Evolutionary conservation across 2,329 filamentous ascomycete species (phyloP), one percentile per base, ranked within the genome.

Genomic region (Ophioceras dolichostomum): DNA sequence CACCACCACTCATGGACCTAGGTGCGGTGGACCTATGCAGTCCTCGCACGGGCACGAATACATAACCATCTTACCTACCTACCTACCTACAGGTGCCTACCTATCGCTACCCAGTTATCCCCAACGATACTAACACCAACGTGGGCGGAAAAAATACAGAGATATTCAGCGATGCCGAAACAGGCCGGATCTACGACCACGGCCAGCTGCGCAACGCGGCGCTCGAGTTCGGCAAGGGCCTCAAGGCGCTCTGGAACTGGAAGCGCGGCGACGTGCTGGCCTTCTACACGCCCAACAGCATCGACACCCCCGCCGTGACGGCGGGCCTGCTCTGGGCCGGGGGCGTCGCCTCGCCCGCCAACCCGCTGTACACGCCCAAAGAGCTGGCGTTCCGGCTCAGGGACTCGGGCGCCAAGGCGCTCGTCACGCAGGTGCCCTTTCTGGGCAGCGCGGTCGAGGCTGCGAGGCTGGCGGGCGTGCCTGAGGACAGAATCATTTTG

Each of bases 281-380:
- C 10, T 67, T 94, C 38, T 94, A 81, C 64, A 79, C 84, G 4
- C 83, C 87, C 20, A 95, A 96, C 56, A 78, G 71, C 55, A 81
- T 95, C 52, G 88, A 95, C 56, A 85, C 80, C 0, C 79, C 85
- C 1, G 65, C 79, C 3, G 59, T 87, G 33, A 84, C 76, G 56
- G 85, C 84, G 66, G 88, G 87, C 20, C 70, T 76, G 9, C 75
- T 82, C 45, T 95, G 85, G 83, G 82, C 85, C 1, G 88, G 87
- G 32, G 87, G 83, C 21, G 65, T 85, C 36, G 62, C 85, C 10
- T 86, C 80, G n/a, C 86, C 88, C 0, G 87, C 85, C 3, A 95
- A 95, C 52, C 87, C 88, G 16, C 76, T 78, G 4, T 94, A 94
- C 59, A 94, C 83, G 0, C 73, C 73, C 10, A 76, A 85, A 9